phyloP scores from a whole-genome alignment of 2,329 filamentous ascomycete species.

The Davidsoniella virescens region DNA sequence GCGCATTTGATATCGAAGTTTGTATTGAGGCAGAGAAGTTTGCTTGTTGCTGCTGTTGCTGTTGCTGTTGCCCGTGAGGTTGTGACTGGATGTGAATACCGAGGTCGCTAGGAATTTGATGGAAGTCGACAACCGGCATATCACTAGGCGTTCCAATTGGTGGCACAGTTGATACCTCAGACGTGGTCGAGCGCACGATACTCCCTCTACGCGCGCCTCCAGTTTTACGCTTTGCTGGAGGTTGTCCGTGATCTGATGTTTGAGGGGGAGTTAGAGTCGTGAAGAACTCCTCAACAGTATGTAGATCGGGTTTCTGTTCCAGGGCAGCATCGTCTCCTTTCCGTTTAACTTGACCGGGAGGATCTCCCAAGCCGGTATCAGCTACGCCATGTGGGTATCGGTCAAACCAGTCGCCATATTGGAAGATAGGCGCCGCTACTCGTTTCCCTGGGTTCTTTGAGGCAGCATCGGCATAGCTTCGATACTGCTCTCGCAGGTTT shows the following conservation, averaged over 20 bases:
- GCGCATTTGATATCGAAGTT: neutral
- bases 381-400: slow-evolving; percentile 86
- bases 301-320: slow-evolving; percentile 76
- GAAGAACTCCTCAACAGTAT: slow-evolving; percentile 90
- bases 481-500: slow-evolving; percentile 77
- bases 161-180: too few relatives aligned
- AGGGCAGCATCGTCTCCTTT: slow-evolving; percentile 75
- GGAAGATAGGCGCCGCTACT: slow-evolving; percentile 46
- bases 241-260: slow-evolving; percentile 25
- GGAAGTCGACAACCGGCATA: too few relatives aligned
- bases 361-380: slow-evolving; percentile 67
- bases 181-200: too few relatives aligned
- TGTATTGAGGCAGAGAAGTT: slow-evolving; percentile 27
- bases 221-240: slow-evolving; percentile 22
- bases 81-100: slow-evolving; percentile 12
- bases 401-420: slow-evolving; percentile 97
- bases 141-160: too few relatives aligned
- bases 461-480: slow-evolving; percentile 67
- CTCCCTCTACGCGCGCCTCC: neutral
- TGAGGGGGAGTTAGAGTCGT: slow-evolving; percentile 56
- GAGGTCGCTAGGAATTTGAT: too few relatives aligned
- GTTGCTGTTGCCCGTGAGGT: slow-evolving; percentile 14
- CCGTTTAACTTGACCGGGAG: slow-evolving; percentile 53
- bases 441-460: slow-evolving; percentile 25
- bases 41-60: slow-evolving; percentile 18